Conservation (phyloP, 2,329 filamentous ascomycete species). For the Botrytis elliptica region DNA sequence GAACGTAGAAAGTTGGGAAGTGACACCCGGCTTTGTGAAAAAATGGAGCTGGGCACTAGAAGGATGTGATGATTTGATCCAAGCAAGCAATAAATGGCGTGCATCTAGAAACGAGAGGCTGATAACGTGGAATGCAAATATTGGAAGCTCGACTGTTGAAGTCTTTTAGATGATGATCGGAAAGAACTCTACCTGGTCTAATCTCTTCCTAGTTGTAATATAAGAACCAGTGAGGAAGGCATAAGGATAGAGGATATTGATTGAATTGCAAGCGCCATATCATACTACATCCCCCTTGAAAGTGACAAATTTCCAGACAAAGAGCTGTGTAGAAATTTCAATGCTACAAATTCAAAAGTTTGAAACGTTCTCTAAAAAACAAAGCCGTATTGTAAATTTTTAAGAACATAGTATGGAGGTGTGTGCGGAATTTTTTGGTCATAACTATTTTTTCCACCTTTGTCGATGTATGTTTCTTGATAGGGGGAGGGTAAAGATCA, state of each 20-base stretch:
- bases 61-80: slow-evolving; percentile 28
- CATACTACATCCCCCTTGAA: background rate
- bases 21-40: slow-evolving; percentile 26
- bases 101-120: background rate
- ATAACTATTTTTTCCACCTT: too few relatives aligned
- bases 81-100: slow-evolving; percentile 28
- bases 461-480: too few relatives aligned
- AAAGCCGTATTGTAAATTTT: background rate
- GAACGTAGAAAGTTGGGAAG: slow-evolving; percentile 27
- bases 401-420: background rate
- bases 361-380: background rate
- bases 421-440: too few relatives aligned
- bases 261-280: background rate
- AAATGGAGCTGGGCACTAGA: slow-evolving; percentile 27
- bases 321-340: background rate
- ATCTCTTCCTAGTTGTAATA: background rate
- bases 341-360: background rate
- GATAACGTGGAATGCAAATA: background rate
- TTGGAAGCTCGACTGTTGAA: background rate
- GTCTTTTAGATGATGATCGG: background rate
- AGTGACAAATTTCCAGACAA: background rate
- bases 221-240: background rate
- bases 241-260: background rate
- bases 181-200: background rate
- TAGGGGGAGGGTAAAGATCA: too few relatives aligned